phyloP scores from a whole-genome alignment of 1,139 yeast genomes.

The Yamadazyma diospyri region DNA sequence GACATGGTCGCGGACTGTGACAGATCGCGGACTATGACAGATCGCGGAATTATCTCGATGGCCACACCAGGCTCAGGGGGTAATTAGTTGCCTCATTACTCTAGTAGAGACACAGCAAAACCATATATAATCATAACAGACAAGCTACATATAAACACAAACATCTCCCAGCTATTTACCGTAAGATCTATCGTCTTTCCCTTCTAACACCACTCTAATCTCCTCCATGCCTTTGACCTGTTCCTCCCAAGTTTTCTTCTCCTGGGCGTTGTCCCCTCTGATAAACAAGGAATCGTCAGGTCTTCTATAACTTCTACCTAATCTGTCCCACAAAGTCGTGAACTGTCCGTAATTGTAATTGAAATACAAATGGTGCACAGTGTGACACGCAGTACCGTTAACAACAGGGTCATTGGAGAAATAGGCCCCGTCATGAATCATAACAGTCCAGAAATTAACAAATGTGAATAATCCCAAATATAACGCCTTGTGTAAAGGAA shows the following conservation, averaged over 20 bases:
- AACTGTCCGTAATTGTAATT: slow-evolving; percentile 98
- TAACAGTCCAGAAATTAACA: slow-evolving; percentile 96
- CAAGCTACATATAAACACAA: no score
- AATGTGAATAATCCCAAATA: slow-evolving; percentile 79
- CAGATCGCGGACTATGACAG: no score
- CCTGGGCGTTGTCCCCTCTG: slow-evolving; percentile 49
- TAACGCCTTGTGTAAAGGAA: slow-evolving; percentile 87
- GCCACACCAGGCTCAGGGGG: no score
- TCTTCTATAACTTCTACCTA: slow-evolving; percentile 88
- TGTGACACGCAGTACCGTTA: slow-evolving; percentile 98
- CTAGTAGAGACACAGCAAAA: no score
- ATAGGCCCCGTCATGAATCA: slow-evolving; percentile 98
- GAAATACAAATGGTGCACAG: slow-evolving; percentile 93
- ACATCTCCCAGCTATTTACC: no score
- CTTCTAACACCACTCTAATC: slow-evolving; percentile 78
- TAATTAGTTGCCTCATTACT: no score
- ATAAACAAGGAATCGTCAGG: slow-evolving; percentile 88
- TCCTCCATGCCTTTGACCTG: slow-evolving; percentile 77
- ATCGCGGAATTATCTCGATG: no score
- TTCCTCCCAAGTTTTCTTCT: slow-evolving; percentile 61
- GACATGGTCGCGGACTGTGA: no score
- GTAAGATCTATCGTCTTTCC: slow-evolving; percentile 54
- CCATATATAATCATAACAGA: no score
- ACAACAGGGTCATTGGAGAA: slow-evolving; percentile 89
- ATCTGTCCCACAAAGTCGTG: slow-evolving; percentile 95